phyloP scores from a whole-genome alignment of 352 stramenopile genomes.

The Pythium grandisporangium region DNA sequence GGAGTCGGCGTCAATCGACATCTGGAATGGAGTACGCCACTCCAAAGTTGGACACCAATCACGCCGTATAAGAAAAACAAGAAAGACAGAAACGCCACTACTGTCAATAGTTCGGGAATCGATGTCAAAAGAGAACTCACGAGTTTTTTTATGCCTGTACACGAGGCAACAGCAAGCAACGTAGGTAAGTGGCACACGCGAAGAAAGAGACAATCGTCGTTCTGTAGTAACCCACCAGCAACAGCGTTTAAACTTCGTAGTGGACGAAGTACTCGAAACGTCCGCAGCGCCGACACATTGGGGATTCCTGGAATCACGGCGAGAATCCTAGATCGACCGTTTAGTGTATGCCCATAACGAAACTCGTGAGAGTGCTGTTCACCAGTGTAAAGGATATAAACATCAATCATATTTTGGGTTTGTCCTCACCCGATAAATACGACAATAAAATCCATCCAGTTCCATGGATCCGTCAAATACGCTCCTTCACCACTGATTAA shows the following conservation, averaged over 20 bases:
- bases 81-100: constrained; percentile 37
- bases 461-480: constrained; percentile 87
- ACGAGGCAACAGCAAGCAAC: too few relatives aligned
- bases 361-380: background rate
- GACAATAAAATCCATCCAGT: constrained; percentile 87
- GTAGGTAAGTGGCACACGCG: too few relatives aligned
- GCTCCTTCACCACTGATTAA: constrained; percentile 49
- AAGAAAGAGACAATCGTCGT: too few relatives aligned
- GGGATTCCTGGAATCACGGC: constrained; percentile 53
- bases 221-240: constrained; percentile 34
- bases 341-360: too few relatives aligned
- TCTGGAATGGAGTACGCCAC: constrained; percentile 43
- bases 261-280: constrained; percentile 52
- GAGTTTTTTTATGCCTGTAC: constrained; percentile 62
- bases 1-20: constrained; percentile 66
- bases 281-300: constrained; percentile 46
- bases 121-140: constrained; percentile 45
- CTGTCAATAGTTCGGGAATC: constrained; percentile 36
- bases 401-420: background rate
- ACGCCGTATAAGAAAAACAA: constrained; percentile 64
- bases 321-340: too few relatives aligned
- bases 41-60: constrained; percentile 76
- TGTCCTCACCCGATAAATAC: constrained; percentile 66
- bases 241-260: constrained; percentile 52
- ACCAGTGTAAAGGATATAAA: background rate